Conservation (phyloP, 2,329 filamentous ascomycete genomes). For the Westerdykella aurantiaca region DNA sequence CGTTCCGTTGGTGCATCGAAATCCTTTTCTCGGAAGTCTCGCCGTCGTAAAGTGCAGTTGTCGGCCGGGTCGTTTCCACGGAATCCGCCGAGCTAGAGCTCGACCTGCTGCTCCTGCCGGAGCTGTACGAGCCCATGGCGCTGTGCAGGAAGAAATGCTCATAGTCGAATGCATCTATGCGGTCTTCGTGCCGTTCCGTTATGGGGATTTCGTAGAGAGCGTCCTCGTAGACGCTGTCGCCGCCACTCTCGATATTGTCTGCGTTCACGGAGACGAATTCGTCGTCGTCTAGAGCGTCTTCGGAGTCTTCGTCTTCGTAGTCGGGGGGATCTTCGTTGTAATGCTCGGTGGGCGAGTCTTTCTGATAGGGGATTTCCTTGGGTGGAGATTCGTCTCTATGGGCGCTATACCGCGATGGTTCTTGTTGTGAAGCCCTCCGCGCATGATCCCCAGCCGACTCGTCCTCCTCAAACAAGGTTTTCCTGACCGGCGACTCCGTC, state of each 20-base stretch:
- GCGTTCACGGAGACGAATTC: slow-evolving; percentile 35
- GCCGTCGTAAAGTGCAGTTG: slow-evolving; percentile 23
- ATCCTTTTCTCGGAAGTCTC: slow-evolving; percentile 21
- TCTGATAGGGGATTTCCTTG: background rate
- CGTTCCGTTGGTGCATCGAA: slow-evolving; percentile 44
- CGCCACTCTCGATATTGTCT: slow-evolving; percentile 17
- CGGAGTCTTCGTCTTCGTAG: slow-evolving; percentile 30
- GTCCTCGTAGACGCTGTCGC: slow-evolving; percentile 42
- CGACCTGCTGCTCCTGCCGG: slow-evolving; percentile 50
- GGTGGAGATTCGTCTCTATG: too few species aligned
- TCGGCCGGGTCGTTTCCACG: slow-evolving; percentile 45
- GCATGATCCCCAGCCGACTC: slow-evolving; percentile 1
- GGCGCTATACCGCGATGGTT: background rate
- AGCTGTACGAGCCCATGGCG: slow-evolving; percentile 72
- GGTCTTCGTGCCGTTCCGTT: slow-evolving; percentile 72
- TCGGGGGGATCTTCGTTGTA: slow-evolving; percentile 23
- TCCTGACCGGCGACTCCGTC: slow-evolving; percentile 19
- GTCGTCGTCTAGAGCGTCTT: slow-evolving; percentile 34
- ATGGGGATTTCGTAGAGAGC: slow-evolving; percentile 36
- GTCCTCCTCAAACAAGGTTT: slow-evolving; percentile 18
- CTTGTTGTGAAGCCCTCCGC: slow-evolving; percentile 5
- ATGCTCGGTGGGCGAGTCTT: slow-evolving; percentile 14
- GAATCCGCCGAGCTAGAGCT: slow-evolving; percentile 52
- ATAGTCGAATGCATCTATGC: slow-evolving; percentile 93
- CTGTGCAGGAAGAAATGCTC: slow-evolving; percentile 94